These are phyloP conservation scores for Rhizopogon sp. DNA, from an alignment of 768 basidiomycete genomes.

Conservation along the genomic window DNA sequence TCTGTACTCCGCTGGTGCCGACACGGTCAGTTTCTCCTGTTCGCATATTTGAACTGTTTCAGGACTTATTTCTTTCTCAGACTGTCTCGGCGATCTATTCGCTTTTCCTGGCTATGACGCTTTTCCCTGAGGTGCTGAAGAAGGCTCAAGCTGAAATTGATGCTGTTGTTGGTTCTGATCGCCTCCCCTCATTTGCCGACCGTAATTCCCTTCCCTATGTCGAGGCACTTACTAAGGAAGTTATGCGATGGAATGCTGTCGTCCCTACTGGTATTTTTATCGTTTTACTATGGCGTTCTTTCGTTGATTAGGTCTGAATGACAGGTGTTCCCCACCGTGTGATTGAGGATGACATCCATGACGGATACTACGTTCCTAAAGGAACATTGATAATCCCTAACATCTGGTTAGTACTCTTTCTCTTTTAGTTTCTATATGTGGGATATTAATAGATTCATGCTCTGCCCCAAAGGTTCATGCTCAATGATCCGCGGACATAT, in stretches of 20 bases:
- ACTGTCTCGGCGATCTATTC: slow-evolving; percentile 9
- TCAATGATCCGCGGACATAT: slow-evolving; percentile 36
- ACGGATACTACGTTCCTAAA: slow-evolving; percentile 59
- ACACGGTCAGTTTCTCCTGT: background rate
- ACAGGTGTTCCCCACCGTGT: slow-evolving; percentile 41
- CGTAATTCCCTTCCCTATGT: slow-evolving; percentile 54
- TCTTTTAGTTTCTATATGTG: slow-evolving; percentile 6
- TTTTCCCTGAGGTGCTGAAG: slow-evolving; percentile 38
- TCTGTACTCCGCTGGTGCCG: slow-evolving; percentile 18
- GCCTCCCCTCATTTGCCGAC: slow-evolving; percentile 57
- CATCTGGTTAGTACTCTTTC: slow-evolving; percentile 10
- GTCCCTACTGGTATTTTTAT: slow-evolving; percentile 36
- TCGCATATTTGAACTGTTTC: background rate
- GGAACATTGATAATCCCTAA: slow-evolving; percentile 23
- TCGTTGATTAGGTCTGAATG: slow-evolving; percentile 27
- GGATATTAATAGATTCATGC: background rate
- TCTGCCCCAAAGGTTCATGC: slow-evolving; percentile 23
- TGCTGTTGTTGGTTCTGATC: slow-evolving; percentile 49
- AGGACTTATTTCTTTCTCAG: background rate
- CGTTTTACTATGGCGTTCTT: slow-evolving; percentile 19
- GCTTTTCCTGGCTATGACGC: background rate
- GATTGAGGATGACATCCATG: slow-evolving; percentile 56
- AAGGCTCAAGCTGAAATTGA: slow-evolving; percentile 65
- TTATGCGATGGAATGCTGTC: slow-evolving; percentile 38
- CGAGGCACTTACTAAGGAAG: slow-evolving; percentile 57